These are phyloP conservation scores for Paramecium sexaurelia DNA, from an alignment of 73 alveolate species.

Conservation along the genomic window DNA sequence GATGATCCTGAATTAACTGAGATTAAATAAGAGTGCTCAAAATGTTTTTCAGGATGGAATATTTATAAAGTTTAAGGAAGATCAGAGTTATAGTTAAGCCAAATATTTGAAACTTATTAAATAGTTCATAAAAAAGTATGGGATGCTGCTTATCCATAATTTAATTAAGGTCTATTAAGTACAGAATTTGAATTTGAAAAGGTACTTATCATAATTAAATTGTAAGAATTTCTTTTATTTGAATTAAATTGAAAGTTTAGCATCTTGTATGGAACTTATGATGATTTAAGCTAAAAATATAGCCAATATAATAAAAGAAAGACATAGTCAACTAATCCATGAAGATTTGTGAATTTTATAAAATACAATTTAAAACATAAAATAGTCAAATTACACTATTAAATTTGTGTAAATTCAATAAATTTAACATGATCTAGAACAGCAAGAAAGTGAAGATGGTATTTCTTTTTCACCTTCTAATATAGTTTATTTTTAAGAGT, in stretches of 20 bases:
- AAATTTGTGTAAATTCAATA: neutral
- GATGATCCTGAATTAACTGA: neutral
- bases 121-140: neutral
- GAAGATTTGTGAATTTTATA: neutral
- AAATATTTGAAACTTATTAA: neutral
- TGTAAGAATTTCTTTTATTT: constrained; percentile 6
- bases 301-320: constrained; percentile 9
- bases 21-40: neutral
- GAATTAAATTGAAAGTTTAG: constrained; percentile 39
- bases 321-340: neutral
- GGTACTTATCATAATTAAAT: neutral
- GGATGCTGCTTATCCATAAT: neutral
- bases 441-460: neutral
- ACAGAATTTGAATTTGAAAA: constrained; percentile 22
- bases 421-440: constrained; percentile 24
- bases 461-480: constrained; percentile 46
- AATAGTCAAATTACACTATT: neutral
- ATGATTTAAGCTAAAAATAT: constrained; percentile 38
- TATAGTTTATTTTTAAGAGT: constrained; percentile 12
- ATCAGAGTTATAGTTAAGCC: neutral
- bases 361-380: neutral
- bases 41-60: neutral
- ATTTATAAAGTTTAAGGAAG: neutral
- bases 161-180: neutral
- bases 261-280: constrained; percentile 44